These are phyloP conservation scores for Leucosporidium scottii DNA, from an alignment of 768 basidiomycete genomes.

Conservation along the genomic window DNA sequence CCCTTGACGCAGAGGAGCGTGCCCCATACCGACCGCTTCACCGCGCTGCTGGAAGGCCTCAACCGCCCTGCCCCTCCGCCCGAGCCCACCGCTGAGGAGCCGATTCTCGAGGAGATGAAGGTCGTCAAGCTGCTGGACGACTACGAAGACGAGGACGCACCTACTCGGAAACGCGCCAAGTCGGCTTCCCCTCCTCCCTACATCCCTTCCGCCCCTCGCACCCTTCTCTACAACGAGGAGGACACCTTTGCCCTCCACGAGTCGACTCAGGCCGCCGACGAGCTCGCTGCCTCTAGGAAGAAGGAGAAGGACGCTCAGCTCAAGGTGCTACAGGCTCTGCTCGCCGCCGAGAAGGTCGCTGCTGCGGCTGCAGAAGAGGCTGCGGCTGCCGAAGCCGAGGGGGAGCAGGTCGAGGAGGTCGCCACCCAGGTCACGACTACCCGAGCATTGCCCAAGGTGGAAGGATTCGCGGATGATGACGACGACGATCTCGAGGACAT, in stretches of 20 bases:
- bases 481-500: conserved; percentile 14
- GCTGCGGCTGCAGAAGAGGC: neutral
- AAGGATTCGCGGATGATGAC: conserved; percentile 26
- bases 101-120: neutral
- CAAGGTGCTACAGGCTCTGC: neutral
- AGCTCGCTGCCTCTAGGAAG: conserved; percentile 1
- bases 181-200: conserved; percentile 27
- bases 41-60: conserved; percentile 15
- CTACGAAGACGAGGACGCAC: neutral
- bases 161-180: neutral
- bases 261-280: conserved; percentile 8
- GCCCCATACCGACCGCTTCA: conserved; percentile 23
- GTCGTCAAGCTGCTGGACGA: neutral
- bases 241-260: conserved; percentile 27
- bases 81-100: neutral
- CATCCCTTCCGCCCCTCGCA: conserved; percentile 19
- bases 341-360: conserved; percentile 4
- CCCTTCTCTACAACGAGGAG: conserved; percentile 32
- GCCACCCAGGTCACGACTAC: neutral
- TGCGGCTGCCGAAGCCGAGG: neutral
- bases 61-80: neutral
- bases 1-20: conserved; percentile 5
- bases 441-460: conserved; percentile 16
- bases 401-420: neutral
- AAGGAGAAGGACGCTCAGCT: conserved; percentile 6